phyloP scores from a whole-genome alignment of 176 grass and related monocot species.

The Ananas comosus region DNA sequence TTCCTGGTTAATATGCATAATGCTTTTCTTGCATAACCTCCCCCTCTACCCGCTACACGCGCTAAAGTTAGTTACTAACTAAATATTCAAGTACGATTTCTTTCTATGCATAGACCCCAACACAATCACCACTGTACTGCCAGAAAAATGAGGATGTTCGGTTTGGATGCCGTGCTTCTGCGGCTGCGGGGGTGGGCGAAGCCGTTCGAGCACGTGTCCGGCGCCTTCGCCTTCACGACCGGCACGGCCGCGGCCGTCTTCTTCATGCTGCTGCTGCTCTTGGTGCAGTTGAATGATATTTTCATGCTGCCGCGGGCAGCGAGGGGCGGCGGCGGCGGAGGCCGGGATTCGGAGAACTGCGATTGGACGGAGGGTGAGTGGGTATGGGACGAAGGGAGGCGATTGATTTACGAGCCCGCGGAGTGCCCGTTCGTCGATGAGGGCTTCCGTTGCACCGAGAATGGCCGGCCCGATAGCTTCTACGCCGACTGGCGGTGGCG shows the following conservation, averaged over 20 bases:
- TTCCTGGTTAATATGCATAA: too few species aligned
- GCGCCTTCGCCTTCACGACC: background rate
- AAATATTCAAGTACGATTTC: too few species aligned
- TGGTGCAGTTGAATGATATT: background rate
- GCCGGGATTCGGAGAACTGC: background rate
- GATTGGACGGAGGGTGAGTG: constrained; percentile 30
- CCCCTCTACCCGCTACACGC: too few species aligned
- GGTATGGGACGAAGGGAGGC: constrained; percentile 23
- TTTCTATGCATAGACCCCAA: too few species aligned
- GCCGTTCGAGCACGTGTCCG: background rate
- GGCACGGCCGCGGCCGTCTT: background rate
- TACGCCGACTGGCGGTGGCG: constrained; percentile 54
- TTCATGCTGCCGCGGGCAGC: background rate
- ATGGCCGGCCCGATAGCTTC: constrained; percentile 38
- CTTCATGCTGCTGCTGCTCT: background rate
- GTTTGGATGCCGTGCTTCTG: background rate
- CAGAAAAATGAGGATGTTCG: too few species aligned
- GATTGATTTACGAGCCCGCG: constrained; percentile 28
- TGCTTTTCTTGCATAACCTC: too few species aligned
- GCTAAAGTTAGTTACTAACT: too few species aligned
- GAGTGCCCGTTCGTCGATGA: constrained; percentile 42
- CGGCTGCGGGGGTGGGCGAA: background rate
- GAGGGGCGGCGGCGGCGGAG: background rate
- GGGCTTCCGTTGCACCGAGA: constrained; percentile 57
- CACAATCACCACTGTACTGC: too few species aligned